A percentile compares a stretch with the other conserved stretches of the same genome.
Evolutionary conservation across 1,139 yeast species (phyloP).

Genomic region (Geotrichum histeridarum): DNA sequence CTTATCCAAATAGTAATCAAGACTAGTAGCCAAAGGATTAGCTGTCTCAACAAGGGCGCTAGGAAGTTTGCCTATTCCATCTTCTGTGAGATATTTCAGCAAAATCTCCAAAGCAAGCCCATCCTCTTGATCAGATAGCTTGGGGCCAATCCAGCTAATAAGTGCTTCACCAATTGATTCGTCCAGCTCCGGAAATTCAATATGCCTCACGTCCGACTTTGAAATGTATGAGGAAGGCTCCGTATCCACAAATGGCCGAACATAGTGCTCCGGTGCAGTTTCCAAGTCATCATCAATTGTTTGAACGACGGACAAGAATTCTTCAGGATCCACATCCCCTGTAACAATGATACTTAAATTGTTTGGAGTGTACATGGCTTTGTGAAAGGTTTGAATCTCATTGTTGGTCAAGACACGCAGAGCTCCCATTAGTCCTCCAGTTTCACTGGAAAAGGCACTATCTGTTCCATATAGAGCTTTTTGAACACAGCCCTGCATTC

Average conservation of each 20-base stretch:
- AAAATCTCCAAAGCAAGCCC: slow-evolving; percentile 68
- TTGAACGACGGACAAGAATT: slow-evolving; percentile 55
- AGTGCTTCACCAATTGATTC: slow-evolving; percentile 76
- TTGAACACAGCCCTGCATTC: slow-evolving; percentile 60
- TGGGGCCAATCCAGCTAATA: slow-evolving; percentile 82
- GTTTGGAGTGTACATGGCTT: slow-evolving; percentile 67
- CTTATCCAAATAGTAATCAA: slow-evolving; percentile 56
- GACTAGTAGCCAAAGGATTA: slow-evolving; percentile 73
- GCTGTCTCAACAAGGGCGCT: slow-evolving; percentile 72
- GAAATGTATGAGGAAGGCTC: slow-evolving; percentile 42
- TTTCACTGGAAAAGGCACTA: slow-evolving; percentile 85
- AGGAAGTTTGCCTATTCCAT: slow-evolving; percentile 56
- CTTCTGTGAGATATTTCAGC: slow-evolving; percentile 69
- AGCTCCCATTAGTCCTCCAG: slow-evolving; percentile 84
- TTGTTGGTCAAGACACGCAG: slow-evolving; percentile 68
- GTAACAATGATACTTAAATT: slow-evolving; percentile 77
- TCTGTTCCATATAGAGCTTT: slow-evolving; percentile 52
- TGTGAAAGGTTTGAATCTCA: slow-evolving; percentile 72
- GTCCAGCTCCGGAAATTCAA: slow-evolving; percentile 85
- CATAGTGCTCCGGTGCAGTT: slow-evolving; percentile 27
- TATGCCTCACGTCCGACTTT: slow-evolving; percentile 42
- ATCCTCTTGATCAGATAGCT: slow-evolving; percentile 46
- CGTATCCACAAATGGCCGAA: slow-evolving; percentile 81
- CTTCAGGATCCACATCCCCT: slow-evolving; percentile 76
- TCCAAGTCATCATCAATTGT: slow-evolving; percentile 59